phyloP scores from a whole-genome alignment of 305 asterid genomes.

The Lippia alba region DNA sequence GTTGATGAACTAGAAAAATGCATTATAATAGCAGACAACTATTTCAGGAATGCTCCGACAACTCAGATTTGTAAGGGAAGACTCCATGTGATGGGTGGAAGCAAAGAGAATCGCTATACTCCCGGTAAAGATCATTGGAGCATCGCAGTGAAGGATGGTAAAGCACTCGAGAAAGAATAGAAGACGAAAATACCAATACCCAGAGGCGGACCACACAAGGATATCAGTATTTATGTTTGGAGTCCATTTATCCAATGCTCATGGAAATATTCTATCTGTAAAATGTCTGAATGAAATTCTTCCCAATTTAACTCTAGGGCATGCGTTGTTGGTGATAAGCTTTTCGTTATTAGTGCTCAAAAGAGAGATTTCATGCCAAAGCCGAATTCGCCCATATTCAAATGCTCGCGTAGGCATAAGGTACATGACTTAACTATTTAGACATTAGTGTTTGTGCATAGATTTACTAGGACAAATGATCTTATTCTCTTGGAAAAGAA shows the following conservation, averaged over 20 bases:
- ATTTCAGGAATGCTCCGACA: slow-evolving; percentile 85
- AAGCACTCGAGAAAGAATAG: slow-evolving; percentile 70
- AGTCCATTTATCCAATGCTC: background rate
- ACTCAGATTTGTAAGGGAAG: slow-evolving; percentile 84
- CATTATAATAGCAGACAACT: background rate
- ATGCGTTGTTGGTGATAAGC: slow-evolving; percentile 65
- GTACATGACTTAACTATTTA: slow-evolving; percentile 37
- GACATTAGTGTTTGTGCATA: slow-evolving; percentile 11
- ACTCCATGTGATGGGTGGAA: slow-evolving; percentile 85
- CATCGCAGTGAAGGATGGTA: slow-evolving; percentile 72
- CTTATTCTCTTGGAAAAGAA: slow-evolving; percentile 64
- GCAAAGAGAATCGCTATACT: slow-evolving; percentile 84
- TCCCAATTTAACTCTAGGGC: slow-evolving; percentile 48
- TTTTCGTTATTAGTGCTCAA: slow-evolving; percentile 84
- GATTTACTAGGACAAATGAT: background rate
- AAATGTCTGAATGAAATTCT: background rate
- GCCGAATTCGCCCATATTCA: slow-evolving; percentile 83
- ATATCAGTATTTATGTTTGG: background rate
- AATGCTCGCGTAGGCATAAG: slow-evolving; percentile 81
- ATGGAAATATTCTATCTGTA: too few species aligned
- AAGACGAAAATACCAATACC: slow-evolving; percentile 68
- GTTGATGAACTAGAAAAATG: background rate
- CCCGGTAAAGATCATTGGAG: slow-evolving; percentile 83
- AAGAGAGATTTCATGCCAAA: slow-evolving; percentile 90
- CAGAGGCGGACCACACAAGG: slow-evolving; percentile 88